Conservation (phyloP, 768 basidiomycete genomes). For the Tricholoma sp. region DNA sequence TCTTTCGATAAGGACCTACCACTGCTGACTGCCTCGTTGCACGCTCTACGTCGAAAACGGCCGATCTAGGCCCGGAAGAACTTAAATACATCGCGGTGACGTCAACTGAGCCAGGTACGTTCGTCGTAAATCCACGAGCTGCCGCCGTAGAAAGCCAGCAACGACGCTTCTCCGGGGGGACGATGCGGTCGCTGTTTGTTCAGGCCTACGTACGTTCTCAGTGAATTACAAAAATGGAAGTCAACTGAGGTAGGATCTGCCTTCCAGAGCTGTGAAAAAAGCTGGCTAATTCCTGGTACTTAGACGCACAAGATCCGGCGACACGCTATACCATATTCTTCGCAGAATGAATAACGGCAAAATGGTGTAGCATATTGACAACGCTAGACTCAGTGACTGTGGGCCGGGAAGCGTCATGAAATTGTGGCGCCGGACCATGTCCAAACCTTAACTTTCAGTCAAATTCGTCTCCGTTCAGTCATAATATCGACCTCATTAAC, state of each 20-base stretch:
- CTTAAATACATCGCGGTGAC: neutral
- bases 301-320: neutral
- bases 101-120: neutral
- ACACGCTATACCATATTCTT: neutral
- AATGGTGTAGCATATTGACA: neutral
- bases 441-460: neutral
- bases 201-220: neutral
- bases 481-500: neutral
- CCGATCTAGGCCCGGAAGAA: neutral
- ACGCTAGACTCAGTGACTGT: neutral
- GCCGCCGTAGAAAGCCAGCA: neutral
- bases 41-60: neutral
- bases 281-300: neutral
- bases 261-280: neutral
- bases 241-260: neutral
- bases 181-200: neutral
- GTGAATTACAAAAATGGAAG: neutral
- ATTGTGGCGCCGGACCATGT: neutral
- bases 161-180: neutral
- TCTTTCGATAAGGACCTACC: neutral
- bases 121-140: neutral
- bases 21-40: neutral
- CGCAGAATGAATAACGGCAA: neutral
- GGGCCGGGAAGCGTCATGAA: neutral
- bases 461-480: neutral